Evolutionary conservation across 148 eudicot species (phyloP).

Genomic region (Simmondsia chinensis): DNA sequence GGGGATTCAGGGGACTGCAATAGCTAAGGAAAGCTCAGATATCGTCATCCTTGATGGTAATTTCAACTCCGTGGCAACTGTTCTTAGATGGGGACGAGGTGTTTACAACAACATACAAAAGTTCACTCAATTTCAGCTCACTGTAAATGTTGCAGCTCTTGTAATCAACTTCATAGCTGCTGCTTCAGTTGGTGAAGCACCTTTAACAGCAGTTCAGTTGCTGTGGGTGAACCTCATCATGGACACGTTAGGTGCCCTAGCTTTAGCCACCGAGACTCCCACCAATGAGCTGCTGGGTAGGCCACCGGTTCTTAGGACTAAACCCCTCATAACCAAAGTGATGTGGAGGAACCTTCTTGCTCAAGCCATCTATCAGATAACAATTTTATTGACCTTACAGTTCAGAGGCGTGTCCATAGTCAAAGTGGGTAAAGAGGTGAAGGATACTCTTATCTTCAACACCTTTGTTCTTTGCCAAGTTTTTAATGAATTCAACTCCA

Average conservation of each 20-base stretch:
- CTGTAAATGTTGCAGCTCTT: conserved; percentile 52
- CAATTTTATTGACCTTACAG: conserved; percentile 36
- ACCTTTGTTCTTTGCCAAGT: too few species aligned
- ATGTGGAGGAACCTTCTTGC: conserved; percentile 57
- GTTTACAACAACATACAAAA: conserved; percentile 54
- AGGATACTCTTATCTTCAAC: conserved; percentile 44
- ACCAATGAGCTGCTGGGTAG: conserved; percentile 36
- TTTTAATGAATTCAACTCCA: conserved; percentile 48
- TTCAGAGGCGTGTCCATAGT: conserved; percentile 39
- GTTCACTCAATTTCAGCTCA: conserved; percentile 53
- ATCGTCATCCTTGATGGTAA: conserved; percentile 50
- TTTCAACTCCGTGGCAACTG: conserved; percentile 37
- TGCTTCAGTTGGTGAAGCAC: conserved; percentile 46
- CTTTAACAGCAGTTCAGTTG: conserved; percentile 44
- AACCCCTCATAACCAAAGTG: conserved; percentile 40
- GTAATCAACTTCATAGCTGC: conserved; percentile 49
- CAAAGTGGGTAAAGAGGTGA: conserved; percentile 26
- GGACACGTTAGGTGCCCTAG: conserved; percentile 56
- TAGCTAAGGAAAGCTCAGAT: conserved; percentile 50
- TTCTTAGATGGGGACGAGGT: conserved; percentile 46
- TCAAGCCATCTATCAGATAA: conserved; percentile 41
- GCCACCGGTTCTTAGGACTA: conserved; percentile 39
- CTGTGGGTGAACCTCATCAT: conserved; percentile 59
- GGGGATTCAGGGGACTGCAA: conserved; percentile 63
- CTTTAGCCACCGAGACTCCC: conserved; percentile 47